phyloP scores from a whole-genome alignment of 768 basidiomycete species.

The Cystofilobasidium macerans region DNA sequence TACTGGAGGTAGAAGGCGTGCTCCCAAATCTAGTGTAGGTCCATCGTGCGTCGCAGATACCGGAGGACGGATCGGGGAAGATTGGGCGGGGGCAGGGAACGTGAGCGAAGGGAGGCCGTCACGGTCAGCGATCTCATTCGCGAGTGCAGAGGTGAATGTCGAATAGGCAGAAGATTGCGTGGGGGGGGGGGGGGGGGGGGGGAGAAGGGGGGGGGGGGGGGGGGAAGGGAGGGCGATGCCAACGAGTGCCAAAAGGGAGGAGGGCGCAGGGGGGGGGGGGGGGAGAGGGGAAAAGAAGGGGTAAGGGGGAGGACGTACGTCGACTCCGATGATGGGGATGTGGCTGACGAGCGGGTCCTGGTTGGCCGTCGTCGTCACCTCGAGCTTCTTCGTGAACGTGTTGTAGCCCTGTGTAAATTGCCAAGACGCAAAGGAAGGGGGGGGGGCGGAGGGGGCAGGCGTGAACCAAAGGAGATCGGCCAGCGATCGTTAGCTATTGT shows the following conservation, averaged over 20 bases:
- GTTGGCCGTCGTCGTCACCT: constrained; percentile 85
- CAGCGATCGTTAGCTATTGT: not conserved
- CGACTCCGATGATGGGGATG: constrained; percentile 77
- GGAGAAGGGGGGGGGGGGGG: not conserved
- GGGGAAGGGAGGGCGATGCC: too few species aligned
- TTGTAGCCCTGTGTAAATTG: constrained; percentile 61
- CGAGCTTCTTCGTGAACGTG: constrained; percentile 56
- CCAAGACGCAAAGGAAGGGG: too few species aligned
- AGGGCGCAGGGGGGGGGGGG: not conserved
- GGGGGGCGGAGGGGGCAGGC: not conserved
- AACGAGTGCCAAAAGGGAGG: too few species aligned
- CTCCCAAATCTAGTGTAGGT: not conserved
- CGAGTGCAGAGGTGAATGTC: too few species aligned
- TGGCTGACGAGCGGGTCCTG: constrained; percentile 83
- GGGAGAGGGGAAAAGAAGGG: too few species aligned
- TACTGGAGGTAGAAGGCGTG: constrained; percentile 75
- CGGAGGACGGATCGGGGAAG: too few species aligned
- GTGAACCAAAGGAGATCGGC: not conserved
- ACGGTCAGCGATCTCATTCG: too few species aligned
- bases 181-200: constrained; percentile 55
- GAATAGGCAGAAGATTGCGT: too few species aligned
- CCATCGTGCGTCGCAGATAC: too few species aligned
- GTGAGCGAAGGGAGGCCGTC: too few species aligned
- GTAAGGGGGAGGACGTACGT: constrained; percentile 57
- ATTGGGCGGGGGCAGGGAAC: too few species aligned